Evolutionary conservation across 2,329 filamentous ascomycete genomes (phyloP), one percentile per base, ranked within the genome.

Genomic region (Xylaria sp.): DNA sequence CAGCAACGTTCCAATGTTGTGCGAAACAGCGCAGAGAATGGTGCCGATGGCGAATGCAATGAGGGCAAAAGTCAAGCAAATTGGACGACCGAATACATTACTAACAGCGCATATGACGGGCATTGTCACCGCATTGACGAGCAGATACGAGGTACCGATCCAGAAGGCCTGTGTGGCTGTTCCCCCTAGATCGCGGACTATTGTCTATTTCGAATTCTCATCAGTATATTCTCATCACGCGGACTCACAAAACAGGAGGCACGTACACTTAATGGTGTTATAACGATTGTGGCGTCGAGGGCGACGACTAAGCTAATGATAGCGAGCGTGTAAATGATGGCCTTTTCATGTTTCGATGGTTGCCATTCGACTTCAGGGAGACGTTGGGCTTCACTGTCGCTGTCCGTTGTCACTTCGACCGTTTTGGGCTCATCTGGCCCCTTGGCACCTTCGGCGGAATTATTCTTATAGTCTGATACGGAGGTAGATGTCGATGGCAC

Each of bases 31-130:
- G 60, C 76, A 78, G 8, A 76, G 60, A 19, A 77, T 65, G 2
- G 76, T 80, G 10, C 78, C 79, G 23, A 70, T 44, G 0, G 72
- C 73, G 65, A 83, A 83, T 63, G 79, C 63, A 1, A 63, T 34
- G 9, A 76, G 63, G n/a, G 73, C 65, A 49, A 72, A 68, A 30
- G 71, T 70, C 16, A 76, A 63, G 37, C 71, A 69, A 47, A 69
- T 65, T 10, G 73, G 72, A 1, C 74, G 69, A 30, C 74, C 73
- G 42, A 74, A 69, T 63, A 78, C 63, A 56, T 72, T 66, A 71
- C 70, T 67, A 59, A 76, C 59, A 51, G 74, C 69, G 60, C 69
- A 70, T 19, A 72, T 61, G 39, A 61, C 56, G 6, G 67, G 67
- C 67, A 69, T 70, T 11, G 68, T 65, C 37, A 70, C 67, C 1